Conservation (phyloP, 164 flowering plant species). For the Kingdonia uniflora region DNA sequence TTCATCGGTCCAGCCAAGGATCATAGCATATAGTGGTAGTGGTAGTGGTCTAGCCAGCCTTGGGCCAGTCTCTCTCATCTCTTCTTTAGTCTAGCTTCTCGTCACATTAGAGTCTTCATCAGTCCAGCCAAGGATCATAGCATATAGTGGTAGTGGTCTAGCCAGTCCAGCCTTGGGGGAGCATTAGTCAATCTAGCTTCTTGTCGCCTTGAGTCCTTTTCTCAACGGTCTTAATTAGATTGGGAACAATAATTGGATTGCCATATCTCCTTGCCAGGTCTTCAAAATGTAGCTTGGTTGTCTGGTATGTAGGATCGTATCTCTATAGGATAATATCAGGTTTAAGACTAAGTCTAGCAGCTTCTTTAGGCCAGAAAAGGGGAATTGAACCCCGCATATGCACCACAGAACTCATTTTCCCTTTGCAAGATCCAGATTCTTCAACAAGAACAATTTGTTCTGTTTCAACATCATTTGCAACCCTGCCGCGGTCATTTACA, state of each 20-base stretch:
- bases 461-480: slow-evolving; percentile 98
- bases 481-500: slow-evolving; percentile 93
- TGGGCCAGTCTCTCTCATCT: too few species aligned
- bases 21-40: too few species aligned
- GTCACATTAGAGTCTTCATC: too few species aligned
- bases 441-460: slow-evolving; percentile 95
- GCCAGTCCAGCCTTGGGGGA: too few species aligned
- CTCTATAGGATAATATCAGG: slow-evolving; percentile 97
- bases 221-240: slow-evolving; percentile 94
- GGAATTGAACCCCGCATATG: slow-evolving; percentile 99
- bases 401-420: slow-evolving; percentile 95
- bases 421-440: slow-evolving; percentile 85
- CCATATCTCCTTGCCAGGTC: slow-evolving; percentile 91
- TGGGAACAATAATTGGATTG: slow-evolving; percentile 92
- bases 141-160: too few species aligned
- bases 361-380: slow-evolving; percentile 99
- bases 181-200: too few species aligned
- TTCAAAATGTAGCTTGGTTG: slow-evolving; percentile 91
- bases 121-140: too few species aligned
- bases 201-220: slow-evolving; percentile 97
- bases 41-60: too few species aligned
- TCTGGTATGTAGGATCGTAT: slow-evolving; percentile 91
- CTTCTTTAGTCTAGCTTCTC: too few species aligned
- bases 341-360: slow-evolving; percentile 90
- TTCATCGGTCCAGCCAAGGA: too few species aligned